Evolutionary conservation across 2,329 filamentous ascomycete species (phyloP), one percentile per base, ranked within the genome.

Genomic region (Colletotrichum sansevieriae): DNA sequence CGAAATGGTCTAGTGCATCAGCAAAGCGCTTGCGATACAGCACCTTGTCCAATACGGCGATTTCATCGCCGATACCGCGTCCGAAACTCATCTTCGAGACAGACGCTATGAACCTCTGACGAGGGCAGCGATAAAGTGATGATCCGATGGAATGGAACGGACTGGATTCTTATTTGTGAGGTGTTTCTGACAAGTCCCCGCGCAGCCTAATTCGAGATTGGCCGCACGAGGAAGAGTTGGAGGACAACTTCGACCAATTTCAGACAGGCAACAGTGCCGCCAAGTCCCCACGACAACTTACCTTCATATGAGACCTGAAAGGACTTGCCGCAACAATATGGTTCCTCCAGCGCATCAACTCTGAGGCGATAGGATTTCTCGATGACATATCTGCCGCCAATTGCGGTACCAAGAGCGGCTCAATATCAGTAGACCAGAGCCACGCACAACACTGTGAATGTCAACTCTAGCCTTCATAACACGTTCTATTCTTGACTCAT

Each of bases 401-500:
- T 9, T 29, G 6, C 29, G 29, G 29, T 29, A 29, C 8, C 29
- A 29, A 29, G 7, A 29, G 29, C 7, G 29, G 29, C 29, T 8
- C 8, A 29, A 29, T 29, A 29, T 29, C 29, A 9, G 22, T 3
- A 51, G 33, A n/a, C 15, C 49, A 52, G 49, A 33, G 29, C 15
- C 1, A 25, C 13, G 33, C 12, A 15, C 7, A 52, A 11, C 25
- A 33, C 5, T 2, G 29, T 2, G 2, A 33, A 33, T 8, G 20
- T 15, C 18, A 25, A 43, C 4, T 10, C 29, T 41, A 15, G 54
- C 15, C 15, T 44, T 57, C 18, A 55, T 52, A 43, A 62, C 18
- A 41, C n/a, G 12, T 55, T 62, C 3, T 15, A 62, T 62, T 62
- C 25, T 55, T 43, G 20, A 62, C 25, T 41, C 37, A 55, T 47